phyloP scores from a whole-genome alignment of 2,329 filamentous ascomycete genomes.

The Malbranchea zuffiana region DNA sequence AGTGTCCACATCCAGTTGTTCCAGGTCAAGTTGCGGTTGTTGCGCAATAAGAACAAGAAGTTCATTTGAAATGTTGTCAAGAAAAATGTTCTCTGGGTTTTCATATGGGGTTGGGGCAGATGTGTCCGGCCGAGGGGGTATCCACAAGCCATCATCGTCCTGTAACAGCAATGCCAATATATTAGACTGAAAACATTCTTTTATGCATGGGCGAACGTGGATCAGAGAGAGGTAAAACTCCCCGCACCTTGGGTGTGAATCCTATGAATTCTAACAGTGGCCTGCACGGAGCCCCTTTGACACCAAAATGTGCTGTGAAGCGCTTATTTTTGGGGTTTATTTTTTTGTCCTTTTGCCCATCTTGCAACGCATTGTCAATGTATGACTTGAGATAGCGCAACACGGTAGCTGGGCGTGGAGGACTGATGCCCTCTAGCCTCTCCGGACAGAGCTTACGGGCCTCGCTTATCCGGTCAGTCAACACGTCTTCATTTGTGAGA shows the following conservation, averaged over 20 bases:
- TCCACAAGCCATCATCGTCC: slow-evolving; percentile 33
- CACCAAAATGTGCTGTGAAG: slow-evolving; percentile 52
- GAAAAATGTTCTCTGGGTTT: slow-evolving; percentile 34
- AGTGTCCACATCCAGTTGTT: slow-evolving; percentile 22
- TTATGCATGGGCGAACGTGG: no score
- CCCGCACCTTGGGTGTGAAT: slow-evolving; percentile 39
- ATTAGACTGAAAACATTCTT: neutral
- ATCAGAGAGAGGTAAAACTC: slow-evolving; percentile 5
- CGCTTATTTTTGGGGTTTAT: slow-evolving; percentile 53
- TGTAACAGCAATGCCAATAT: neutral
- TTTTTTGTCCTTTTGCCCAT: slow-evolving; percentile 39
- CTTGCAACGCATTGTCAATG: slow-evolving; percentile 46
- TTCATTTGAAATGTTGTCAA: slow-evolving; percentile 53
- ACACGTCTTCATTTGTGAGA: slow-evolving; percentile 43
- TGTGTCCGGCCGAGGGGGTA: slow-evolving; percentile 30
- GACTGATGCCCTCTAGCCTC: slow-evolving; percentile 42
- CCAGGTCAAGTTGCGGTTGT: slow-evolving; percentile 31
- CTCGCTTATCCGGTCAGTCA: slow-evolving; percentile 45
- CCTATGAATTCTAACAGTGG: slow-evolving; percentile 48
- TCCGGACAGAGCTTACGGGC: slow-evolving; percentile 43
- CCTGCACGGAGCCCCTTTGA: slow-evolving; percentile 44
- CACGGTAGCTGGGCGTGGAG: slow-evolving; percentile 44
- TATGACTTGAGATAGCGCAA: slow-evolving; percentile 49
- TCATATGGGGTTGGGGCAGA: slow-evolving; percentile 30
- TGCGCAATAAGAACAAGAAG: slow-evolving; percentile 43